Conservation (phyloP, 441 rosid species). For the Hypseocharis bilobata region DNA sequence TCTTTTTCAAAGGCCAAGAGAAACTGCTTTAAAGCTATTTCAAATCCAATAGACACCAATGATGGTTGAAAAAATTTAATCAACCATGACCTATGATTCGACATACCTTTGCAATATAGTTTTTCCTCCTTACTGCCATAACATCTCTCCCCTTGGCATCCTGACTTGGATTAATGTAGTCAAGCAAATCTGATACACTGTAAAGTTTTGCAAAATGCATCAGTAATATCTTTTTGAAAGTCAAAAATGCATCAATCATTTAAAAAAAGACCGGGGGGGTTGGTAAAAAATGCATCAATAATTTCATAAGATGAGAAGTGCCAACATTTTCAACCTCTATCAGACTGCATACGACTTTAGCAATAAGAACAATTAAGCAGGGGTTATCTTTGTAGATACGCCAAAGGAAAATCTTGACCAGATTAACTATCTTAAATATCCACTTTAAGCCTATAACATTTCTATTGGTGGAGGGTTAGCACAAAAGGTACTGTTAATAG, state of each 20-base stretch:
- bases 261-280: too few relatives aligned
- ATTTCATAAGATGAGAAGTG: slow-evolving; percentile 6
- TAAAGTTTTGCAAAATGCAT: slow-evolving; percentile 22
- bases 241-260: slow-evolving; percentile 6
- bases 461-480: background rate
- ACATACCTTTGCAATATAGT: slow-evolving; percentile 44
- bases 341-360: background rate
- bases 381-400: background rate
- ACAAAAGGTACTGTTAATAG: background rate
- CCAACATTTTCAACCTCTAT: slow-evolving; percentile 8
- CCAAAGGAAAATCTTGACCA: background rate
- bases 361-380: background rate
- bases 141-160: slow-evolving; percentile 52
- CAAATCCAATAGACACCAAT: background rate
- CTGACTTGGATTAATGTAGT: slow-evolving; percentile 64
- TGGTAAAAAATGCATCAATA: slow-evolving; percentile 7
- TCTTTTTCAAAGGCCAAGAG: too few relatives aligned
- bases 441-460: background rate
- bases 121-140: slow-evolving; percentile 45
- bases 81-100: slow-evolving; percentile 4
- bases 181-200: slow-evolving; percentile 73
- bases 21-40: background rate
- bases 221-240: background rate
- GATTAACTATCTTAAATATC: background rate
- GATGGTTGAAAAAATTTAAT: slow-evolving; percentile 1